phyloP scores from a whole-genome alignment of 2,329 filamentous ascomycete genomes.

The Microsporum ferrugineum region DNA sequence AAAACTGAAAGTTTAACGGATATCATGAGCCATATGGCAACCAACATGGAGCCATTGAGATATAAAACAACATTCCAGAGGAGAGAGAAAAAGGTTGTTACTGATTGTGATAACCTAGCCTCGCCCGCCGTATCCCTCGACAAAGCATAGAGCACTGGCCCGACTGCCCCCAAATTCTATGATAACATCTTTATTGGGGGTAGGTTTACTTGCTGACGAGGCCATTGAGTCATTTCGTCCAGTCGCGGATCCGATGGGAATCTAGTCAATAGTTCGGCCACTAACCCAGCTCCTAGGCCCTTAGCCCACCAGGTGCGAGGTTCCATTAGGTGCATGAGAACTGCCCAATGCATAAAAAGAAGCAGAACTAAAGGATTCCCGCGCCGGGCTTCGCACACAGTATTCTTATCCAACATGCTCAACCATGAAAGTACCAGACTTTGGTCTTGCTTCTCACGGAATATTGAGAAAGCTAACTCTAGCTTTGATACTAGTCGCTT shows the following conservation, averaged over 20 bases:
- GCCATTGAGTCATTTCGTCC: slow-evolving; percentile 9
- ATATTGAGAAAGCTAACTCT: slow-evolving; percentile 20
- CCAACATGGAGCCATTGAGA: background rate
- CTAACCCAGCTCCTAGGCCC: slow-evolving; percentile 12
- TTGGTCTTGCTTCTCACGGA: slow-evolving; percentile 18
- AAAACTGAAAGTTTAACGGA: background rate
- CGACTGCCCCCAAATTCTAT: background rate
- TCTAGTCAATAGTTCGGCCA: slow-evolving; percentile 10
- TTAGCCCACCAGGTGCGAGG: slow-evolving; percentile 16
- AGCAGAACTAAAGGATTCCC: slow-evolving; percentile 14
- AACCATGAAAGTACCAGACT: slow-evolving; percentile 27
- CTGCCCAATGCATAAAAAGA: slow-evolving; percentile 18
- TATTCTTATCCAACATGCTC: slow-evolving; percentile 13
- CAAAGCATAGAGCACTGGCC: background rate
- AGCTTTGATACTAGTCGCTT: slow-evolving; percentile 19
- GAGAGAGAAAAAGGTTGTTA: background rate
- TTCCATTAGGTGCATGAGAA: slow-evolving; percentile 15
- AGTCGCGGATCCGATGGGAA: slow-evolving; percentile 1
- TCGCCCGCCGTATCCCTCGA: background rate
- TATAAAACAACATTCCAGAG: background rate
- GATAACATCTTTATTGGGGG: background rate
- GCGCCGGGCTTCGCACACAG: slow-evolving; percentile 11
- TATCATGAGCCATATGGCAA: background rate
- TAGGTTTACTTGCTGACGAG: slow-evolving; percentile 5
- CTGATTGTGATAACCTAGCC: background rate